Conservation (phyloP, 2,329 filamentous ascomycete genomes). For the Acrodontium crateriforme region DNA sequence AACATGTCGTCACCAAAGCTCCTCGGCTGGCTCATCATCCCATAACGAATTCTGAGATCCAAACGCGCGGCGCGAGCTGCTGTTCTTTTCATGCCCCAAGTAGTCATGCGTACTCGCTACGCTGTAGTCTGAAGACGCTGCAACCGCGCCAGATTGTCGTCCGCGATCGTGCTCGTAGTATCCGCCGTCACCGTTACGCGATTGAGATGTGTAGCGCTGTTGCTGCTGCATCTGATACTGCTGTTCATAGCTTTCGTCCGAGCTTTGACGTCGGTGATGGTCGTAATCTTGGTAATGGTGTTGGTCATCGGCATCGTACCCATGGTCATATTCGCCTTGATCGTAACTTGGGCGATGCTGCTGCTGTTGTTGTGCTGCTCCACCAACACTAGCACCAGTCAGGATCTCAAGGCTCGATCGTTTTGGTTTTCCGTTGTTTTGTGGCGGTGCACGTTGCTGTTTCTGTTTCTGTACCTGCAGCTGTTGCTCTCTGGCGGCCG, state of each 20-base stretch:
- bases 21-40: slow-evolving; percentile 19
- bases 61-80: too few species aligned
- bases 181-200: not conserved
- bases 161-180: slow-evolving; percentile 2
- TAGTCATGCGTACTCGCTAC: slow-evolving; percentile 22
- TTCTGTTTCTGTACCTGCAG: too few species aligned
- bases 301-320: slow-evolving; percentile 10
- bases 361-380: slow-evolving; percentile 4
- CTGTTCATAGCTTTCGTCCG: slow-evolving; percentile 6
- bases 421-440: slow-evolving; percentile 1
- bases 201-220: too few species aligned
- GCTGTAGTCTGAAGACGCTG: slow-evolving; percentile 14
- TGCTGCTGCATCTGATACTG: slow-evolving; percentile 2
- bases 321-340: slow-evolving; percentile 7
- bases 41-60: too few species aligned
- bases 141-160: slow-evolving; percentile 3
- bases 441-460: too few species aligned
- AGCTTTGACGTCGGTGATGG: slow-evolving; percentile 3
- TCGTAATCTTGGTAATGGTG: slow-evolving; percentile 6
- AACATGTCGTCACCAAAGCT: slow-evolving; percentile 15
- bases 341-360: slow-evolving; percentile 11
- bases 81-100: slow-evolving; percentile 19
- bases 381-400: slow-evolving; percentile 1
- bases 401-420: slow-evolving; percentile 5
- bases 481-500: slow-evolving; percentile 1